Conservation (phyloP, 176 grass and related monocot genomes). For the Carex kokanica region DNA sequence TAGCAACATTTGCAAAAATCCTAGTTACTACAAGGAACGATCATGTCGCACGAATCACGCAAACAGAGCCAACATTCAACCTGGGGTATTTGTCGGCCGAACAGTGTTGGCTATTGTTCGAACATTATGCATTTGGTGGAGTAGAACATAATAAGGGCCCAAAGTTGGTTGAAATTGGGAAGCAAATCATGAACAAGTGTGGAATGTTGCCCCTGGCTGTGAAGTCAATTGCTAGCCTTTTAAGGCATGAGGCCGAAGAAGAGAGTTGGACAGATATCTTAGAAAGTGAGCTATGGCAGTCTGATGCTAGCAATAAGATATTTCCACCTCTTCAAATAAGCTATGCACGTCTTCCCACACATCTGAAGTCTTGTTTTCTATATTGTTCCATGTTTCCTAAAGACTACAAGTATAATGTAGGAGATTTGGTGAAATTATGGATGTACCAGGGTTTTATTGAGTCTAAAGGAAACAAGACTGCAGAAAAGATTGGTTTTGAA, state of each 20-base stretch:
- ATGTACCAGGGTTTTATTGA: no score
- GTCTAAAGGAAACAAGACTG: no score
- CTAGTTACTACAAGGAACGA: background rate
- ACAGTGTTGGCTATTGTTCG: background rate
- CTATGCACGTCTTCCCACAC: background rate
- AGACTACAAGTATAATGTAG: accelerated
- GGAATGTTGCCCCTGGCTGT: background rate
- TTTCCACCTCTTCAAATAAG: background rate
- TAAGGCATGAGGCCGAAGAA: background rate
- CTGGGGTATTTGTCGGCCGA: background rate
- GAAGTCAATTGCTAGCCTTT: background rate
- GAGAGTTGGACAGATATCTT: background rate
- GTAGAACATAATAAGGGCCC: background rate
- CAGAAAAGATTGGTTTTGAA: no score
- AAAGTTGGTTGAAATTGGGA: background rate
- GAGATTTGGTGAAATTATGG: no score
- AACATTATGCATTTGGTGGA: background rate
- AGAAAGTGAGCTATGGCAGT: background rate
- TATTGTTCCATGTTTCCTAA: no score
- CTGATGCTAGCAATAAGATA: background rate
- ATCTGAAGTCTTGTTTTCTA: no score
- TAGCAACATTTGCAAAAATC: background rate
- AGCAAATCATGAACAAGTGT: background rate
- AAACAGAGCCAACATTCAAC: background rate
- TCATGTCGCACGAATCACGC: background rate